Percentiles rank a stretch among this genome's conserved stretches.
phyloP scores from a whole-genome alignment of 2,329 filamentous ascomycete species.

The Diaporthe sp. region DNA sequence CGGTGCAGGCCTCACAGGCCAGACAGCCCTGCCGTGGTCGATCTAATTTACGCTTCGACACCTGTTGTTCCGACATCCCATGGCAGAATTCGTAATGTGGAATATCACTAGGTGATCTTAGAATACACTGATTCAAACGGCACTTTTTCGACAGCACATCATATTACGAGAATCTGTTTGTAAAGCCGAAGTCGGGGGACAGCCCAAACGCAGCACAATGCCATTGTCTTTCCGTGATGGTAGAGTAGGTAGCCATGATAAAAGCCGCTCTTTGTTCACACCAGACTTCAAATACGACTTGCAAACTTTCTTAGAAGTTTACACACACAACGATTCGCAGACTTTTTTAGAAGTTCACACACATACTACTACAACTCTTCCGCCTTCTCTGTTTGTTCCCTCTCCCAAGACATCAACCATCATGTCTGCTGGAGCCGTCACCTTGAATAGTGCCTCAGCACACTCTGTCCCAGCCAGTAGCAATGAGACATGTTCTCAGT shows the following conservation, averaged over 20 bases:
- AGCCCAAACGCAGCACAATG: background rate
- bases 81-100: background rate
- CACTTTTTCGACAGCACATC: background rate
- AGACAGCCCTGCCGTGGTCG: background rate
- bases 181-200: background rate
- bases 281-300: background rate
- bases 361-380: too few relatives aligned
- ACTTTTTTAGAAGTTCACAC: background rate
- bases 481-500: background rate
- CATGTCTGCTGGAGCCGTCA: slow-evolving; percentile 21
- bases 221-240: background rate
- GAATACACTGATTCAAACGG: background rate
- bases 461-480: background rate
- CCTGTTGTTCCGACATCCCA: background rate
- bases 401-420: background rate
- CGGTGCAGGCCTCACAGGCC: background rate
- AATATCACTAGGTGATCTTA: background rate
- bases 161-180: background rate
- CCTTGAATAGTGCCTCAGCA: background rate
- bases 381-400: fast-evolving
- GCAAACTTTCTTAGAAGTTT: too few relatives aligned
- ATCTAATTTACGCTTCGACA: background rate
- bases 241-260: background rate
- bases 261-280: background rate
- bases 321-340: background rate